Base-by-base conservation (phyloP, 2,329 filamentous ascomycete species). In the Phyllosticta citrichinensis region DNA sequence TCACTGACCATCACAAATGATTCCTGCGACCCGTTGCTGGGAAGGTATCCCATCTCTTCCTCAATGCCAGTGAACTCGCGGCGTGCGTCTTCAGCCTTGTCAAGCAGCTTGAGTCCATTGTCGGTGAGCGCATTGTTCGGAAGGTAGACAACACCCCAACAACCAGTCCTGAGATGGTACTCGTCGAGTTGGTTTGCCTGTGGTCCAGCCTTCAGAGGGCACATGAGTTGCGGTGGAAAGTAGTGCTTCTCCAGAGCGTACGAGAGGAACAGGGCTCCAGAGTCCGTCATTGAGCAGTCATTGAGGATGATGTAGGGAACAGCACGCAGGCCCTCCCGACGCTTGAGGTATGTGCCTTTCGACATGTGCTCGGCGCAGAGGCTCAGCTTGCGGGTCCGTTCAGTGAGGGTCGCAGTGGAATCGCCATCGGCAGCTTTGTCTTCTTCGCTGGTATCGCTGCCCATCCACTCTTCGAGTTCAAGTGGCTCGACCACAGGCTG, bases 181-280 rank as follows among this genome's bases (percentile, higher is more conserved):
- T 68, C 66, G 56, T 72, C 66, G 14, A 65, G 62, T 30, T 70
- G 68, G 27, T 65, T 67, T 9, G 70, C 65, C n/a, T 64, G 62
- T 14, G 69, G 64, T 3, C 69, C 70, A 50, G 67, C 57, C 56
- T 72, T 74, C 56, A 70, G 58, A 40, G 67, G 66, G 40, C 66
- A 65, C 35, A 71, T 67, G 17, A 76, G 69, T 58, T 75, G 70
- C 40, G 65, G 67, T 0, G 75, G 75, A 57, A 66, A 72, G 64
- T 73, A 69, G 63, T 77, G 75, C 33, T 71, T 65, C 52, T 69
- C 68, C 19, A 77, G 58, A 5, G 76, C 58, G 64, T 74, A 74
- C 1, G 75, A 77, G 12, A 77, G 68, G 66, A 71, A 74, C 24
- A 77, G 65, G 1, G 74, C 76, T 14, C 72, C 74, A 19, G 69